Percentiles rank a stretch among this genome's conserved stretches.
These are phyloP conservation scores for Nakazawaea ernobii DNA, from an alignment of 805 yeast genomes.

Conservation along the genomic window DNA sequence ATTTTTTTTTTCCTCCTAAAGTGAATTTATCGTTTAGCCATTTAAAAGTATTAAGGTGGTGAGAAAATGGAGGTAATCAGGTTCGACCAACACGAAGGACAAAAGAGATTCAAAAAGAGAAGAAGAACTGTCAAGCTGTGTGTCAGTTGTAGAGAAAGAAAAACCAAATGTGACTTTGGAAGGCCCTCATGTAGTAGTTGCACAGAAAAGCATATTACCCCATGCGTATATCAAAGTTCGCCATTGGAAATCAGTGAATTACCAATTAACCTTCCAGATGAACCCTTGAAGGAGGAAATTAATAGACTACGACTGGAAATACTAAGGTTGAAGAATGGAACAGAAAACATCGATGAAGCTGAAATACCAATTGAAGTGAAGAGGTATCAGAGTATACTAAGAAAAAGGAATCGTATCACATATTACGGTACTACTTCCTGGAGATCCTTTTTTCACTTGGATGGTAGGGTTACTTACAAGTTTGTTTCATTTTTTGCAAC, in stretches of 20 bases:
- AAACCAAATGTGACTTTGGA: slow-evolving; percentile 8
- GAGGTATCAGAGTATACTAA: background rate
- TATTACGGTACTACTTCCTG: background rate
- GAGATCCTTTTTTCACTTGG: background rate
- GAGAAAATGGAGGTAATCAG: background rate
- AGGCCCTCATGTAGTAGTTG: slow-evolving; percentile 5
- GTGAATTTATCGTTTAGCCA: background rate
- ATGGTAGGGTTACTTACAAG: background rate
- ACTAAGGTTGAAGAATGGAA: background rate
- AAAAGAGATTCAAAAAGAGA: background rate
- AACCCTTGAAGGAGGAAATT: too few species aligned
- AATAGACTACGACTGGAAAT: too few species aligned
- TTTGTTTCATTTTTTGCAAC: background rate
- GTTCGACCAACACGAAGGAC: background rate
- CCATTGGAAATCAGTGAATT: too few species aligned
- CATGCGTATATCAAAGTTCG: background rate
- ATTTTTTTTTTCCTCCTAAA: background rate
- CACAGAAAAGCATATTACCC: background rate
- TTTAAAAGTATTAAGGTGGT: background rate
- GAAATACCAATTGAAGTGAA: background rate
- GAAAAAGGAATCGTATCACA: background rate
- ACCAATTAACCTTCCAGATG: background rate
- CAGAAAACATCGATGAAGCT: background rate
- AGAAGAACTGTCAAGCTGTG: slow-evolving; percentile 6
- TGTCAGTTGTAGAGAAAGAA: slow-evolving; percentile 6